These are phyloP conservation scores for Entamoeba nuttalli DNA, from an alignment of 208 protist genomes.

Conservation along the genomic window DNA sequence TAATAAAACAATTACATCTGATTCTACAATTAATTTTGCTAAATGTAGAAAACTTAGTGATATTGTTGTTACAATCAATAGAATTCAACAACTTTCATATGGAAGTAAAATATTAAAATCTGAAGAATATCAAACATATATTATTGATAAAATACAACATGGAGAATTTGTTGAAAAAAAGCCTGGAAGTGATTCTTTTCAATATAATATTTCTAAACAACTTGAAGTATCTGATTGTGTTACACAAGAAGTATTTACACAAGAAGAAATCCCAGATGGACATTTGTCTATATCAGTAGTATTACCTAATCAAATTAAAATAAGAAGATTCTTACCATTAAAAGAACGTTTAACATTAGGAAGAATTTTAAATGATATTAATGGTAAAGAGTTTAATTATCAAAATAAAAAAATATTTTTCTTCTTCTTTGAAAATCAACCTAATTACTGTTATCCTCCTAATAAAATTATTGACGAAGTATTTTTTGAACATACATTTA, in stretches of 20 bases:
- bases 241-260: neutral
- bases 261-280: neutral
- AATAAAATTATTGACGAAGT: neutral
- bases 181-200: neutral
- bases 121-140: neutral
- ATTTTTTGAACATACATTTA: neutral
- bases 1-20: neutral
- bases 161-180: neutral
- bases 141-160: neutral
- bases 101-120: neutral
- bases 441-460: neutral
- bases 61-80: neutral
- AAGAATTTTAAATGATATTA: neutral
- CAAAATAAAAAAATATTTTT: neutral
- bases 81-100: neutral
- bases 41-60: neutral
- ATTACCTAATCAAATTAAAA: neutral
- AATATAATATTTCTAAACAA: neutral
- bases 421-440: neutral
- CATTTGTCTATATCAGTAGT: neutral
- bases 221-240: neutral
- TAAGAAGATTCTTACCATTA: neutral
- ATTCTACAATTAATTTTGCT: neutral
- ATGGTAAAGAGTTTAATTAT: neutral
- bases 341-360: neutral